phyloP scores from a whole-genome alignment of 2,329 filamentous ascomycete species.

The Calonectria fujianensis region DNA sequence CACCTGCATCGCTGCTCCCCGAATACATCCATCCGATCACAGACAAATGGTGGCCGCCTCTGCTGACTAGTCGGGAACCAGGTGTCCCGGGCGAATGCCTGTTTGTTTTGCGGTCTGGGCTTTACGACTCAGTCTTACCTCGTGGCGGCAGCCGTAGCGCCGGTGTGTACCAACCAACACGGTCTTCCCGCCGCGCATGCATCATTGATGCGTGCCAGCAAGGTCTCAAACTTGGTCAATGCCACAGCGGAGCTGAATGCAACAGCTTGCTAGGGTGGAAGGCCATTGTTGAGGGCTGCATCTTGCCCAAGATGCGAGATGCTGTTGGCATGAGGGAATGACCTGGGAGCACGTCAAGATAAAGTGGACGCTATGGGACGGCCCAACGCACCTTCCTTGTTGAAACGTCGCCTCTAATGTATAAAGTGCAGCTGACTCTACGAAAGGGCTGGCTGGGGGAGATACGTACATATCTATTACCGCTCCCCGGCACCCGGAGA shows the following conservation, averaged over 20 bases:
- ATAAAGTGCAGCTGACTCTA: background rate
- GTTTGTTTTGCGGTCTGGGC: background rate
- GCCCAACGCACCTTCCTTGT: slow-evolving; percentile 24
- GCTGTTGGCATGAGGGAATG: slow-evolving; percentile 5
- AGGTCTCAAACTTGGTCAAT: slow-evolving; percentile 13
- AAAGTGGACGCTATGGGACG: slow-evolving; percentile 30
- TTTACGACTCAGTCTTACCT: background rate
- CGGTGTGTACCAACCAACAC: slow-evolving; percentile 8
- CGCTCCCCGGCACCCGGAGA: background rate
- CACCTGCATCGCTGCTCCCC: slow-evolving; percentile 12
- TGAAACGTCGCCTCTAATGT: slow-evolving; percentile 14
- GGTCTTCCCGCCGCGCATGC: slow-evolving; percentile 18
- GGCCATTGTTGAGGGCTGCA: background rate
- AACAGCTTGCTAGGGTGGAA: slow-evolving; percentile 9
- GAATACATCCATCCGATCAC: background rate
- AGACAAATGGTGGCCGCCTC: background rate
- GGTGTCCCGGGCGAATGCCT: background rate
- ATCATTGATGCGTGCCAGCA: background rate
- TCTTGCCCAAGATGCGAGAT: background rate
- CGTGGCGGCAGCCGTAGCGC: background rate
- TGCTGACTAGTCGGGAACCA: background rate
- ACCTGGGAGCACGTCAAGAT: slow-evolving; percentile 23
- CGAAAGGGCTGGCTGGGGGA: background rate
- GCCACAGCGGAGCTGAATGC: slow-evolving; percentile 6
- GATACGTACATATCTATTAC: background rate